A percentile compares a stretch with the other conserved stretches of the same genome.
These are phyloP conservation scores for Monosporascus sp. DNA, from an alignment of 2,329 filamentous ascomycete species.

Conservation along the genomic window DNA sequence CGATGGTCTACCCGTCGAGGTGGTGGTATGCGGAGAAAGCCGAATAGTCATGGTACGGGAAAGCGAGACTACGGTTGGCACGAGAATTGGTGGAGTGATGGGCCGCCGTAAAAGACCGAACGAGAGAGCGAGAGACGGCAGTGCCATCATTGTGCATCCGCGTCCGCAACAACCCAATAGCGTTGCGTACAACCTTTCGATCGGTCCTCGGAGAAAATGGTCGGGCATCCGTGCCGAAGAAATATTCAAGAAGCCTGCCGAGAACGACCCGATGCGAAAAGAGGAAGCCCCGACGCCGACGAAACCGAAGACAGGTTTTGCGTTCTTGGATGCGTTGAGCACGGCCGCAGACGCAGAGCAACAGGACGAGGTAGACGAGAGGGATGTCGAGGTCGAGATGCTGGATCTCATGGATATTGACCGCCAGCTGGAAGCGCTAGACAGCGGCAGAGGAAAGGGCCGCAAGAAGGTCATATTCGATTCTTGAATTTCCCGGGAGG, in stretches of 20 bases:
- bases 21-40: conserved; percentile 51
- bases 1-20: conserved; percentile 44
- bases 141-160: conserved; percentile 52
- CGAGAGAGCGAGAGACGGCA: conserved; percentile 34
- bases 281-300: conserved; percentile 20
- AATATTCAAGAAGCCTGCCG: conserved; percentile 10
- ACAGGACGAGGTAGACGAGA: conserved; percentile 34
- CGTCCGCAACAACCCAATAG: conserved; percentile 36
- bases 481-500: conserved; percentile 20
- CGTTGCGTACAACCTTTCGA: conserved; percentile 44
- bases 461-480: conserved; percentile 50
- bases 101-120: conserved; percentile 22
- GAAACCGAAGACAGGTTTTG: conserved; percentile 34
- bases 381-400: conserved; percentile 56
- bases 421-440: conserved; percentile 51
- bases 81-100: conserved; percentile 36
- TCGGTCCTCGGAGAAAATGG: conserved; percentile 22
- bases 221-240: conserved; percentile 9
- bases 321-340: conserved; percentile 46
- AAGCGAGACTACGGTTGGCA: conserved; percentile 42
- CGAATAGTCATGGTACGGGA: conserved; percentile 51
- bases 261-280: conserved; percentile 20
- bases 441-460: conserved; percentile 41
- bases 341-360: conserved; percentile 48
- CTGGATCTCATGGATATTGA: conserved; percentile 64